phyloP scores from a whole-genome alignment of 2,329 filamentous ascomycete species.

The Tympanopsis confertula region DNA sequence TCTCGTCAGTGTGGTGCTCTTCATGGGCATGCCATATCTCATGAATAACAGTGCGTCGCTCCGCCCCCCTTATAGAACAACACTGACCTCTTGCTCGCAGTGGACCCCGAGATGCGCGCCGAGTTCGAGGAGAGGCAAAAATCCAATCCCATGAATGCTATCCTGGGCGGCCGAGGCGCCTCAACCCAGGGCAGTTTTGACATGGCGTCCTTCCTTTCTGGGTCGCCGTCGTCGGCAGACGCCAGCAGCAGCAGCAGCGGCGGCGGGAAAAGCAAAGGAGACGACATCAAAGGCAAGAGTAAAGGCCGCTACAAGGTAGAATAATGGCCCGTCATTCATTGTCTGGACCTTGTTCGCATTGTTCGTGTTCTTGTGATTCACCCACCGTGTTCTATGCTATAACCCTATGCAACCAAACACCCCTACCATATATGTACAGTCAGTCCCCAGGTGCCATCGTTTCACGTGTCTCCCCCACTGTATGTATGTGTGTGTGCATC shows the following conservation, averaged over 20 bases:
- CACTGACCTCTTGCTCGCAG: constrained; percentile 29
- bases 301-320: too few species aligned
- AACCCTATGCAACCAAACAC: too few species aligned
- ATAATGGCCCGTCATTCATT: too few species aligned
- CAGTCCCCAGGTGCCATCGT: too few species aligned
- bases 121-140: constrained; percentile 89
- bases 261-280: constrained; percentile 11
- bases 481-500: too few species aligned
- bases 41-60: constrained; percentile 78
- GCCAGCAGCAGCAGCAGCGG: constrained; percentile 11
- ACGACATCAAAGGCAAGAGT: constrained; percentile 29
- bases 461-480: too few species aligned
- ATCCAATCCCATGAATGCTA: constrained; percentile 52
- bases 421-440: too few species aligned
- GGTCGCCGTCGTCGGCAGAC: constrained; percentile 31
- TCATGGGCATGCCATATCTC: constrained; percentile 87
- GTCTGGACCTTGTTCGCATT: too few species aligned
- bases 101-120: constrained; percentile 91
- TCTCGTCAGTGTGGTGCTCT: constrained; percentile 68
- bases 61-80: neutral
- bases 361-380: too few species aligned
- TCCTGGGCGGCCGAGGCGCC: constrained; percentile 31
- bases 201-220: constrained; percentile 52
- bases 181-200: constrained; percentile 36
- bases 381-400: too few species aligned